Evolutionary conservation across 495 filamentous ascomycete species (phyloP).

Genomic region (Penicillium chermesinum): DNA sequence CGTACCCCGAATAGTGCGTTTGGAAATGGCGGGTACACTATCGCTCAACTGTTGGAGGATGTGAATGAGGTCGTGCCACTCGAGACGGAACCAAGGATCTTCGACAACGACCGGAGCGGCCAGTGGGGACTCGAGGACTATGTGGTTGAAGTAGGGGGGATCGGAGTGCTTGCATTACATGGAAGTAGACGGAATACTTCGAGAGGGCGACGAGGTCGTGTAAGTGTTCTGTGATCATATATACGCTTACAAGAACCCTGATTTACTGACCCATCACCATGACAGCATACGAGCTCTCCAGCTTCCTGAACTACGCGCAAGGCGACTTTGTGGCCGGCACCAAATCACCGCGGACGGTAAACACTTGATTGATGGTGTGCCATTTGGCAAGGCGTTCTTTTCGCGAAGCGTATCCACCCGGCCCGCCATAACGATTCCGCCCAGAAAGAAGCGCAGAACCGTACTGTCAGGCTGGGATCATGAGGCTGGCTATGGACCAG

Average conservation of each 20-base stretch:
- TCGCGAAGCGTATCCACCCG: constrained; percentile 49
- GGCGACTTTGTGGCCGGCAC: constrained; percentile 71
- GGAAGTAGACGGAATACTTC: constrained; percentile 60
- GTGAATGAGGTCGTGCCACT: constrained; percentile 80
- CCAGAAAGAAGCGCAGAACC: constrained; percentile 64
- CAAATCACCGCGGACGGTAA: constrained; percentile 78
- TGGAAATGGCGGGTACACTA: constrained; percentile 54
- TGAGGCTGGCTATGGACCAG: constrained; percentile 6
- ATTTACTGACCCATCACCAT: neutral
- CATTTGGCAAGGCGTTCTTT: constrained; percentile 74
- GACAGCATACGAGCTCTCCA: constrained; percentile 75
- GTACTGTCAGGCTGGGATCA: constrained; percentile 31
- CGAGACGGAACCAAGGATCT: constrained; percentile 53
- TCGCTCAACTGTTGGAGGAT: constrained; percentile 77
- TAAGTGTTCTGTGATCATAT: constrained; percentile 42
- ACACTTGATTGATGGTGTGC: constrained; percentile 82
- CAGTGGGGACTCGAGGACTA: constrained; percentile 93
- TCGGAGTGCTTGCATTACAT: constrained; percentile 92
- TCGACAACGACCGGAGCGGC: constrained; percentile 37
- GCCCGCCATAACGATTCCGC: constrained; percentile 68
- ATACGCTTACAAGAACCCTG: too few relatives aligned
- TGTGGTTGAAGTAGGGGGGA: constrained; percentile 70
- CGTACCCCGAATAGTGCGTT: constrained; percentile 43
- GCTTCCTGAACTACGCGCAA: constrained; percentile 65
- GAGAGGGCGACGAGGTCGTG: constrained; percentile 82